Evolutionary conservation across 2,329 filamentous ascomycete species (phyloP).

Genomic region (Neonectria faginata): DNA sequence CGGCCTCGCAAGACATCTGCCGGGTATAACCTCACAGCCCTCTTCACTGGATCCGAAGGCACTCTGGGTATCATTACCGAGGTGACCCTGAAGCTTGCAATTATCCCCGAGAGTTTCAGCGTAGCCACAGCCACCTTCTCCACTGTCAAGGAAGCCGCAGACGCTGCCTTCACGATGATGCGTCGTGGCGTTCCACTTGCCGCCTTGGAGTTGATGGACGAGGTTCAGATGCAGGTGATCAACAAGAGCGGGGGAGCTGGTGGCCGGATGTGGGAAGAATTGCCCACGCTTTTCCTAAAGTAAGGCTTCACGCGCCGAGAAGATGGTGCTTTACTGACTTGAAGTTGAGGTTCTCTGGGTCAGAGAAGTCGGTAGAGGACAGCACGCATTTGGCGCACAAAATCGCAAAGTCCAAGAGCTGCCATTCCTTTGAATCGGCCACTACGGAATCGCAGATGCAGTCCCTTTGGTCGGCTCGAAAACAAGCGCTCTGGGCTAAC

Average conservation of each 20-base stretch:
- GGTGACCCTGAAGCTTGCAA: conserved; percentile 80
- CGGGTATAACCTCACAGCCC: conserved; percentile 83
- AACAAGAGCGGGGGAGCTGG: conserved; percentile 58
- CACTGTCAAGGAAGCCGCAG: conserved; percentile 70
- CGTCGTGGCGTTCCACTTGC: conserved; percentile 79
- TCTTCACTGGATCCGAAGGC: conserved; percentile 86
- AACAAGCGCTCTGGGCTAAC: conserved; percentile 79
- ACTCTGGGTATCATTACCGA: conserved; percentile 84
- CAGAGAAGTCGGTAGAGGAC: conserved; percentile 44
- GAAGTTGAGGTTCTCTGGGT: conserved; percentile 68
- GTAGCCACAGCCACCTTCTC: conserved; percentile 71
- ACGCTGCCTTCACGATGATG: conserved; percentile 79
- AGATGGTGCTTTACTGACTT: conserved; percentile 70
- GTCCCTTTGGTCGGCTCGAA: conserved; percentile 81
- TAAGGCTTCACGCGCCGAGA: not conserved
- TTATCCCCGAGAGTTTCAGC: conserved; percentile 74
- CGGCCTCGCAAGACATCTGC: conserved; percentile 82
- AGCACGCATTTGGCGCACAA: conserved; percentile 68
- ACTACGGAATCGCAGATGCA: conserved; percentile 71
- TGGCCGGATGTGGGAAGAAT: conserved; percentile 72
- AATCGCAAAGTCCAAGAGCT: conserved; percentile 62
- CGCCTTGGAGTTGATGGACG: conserved; percentile 83
- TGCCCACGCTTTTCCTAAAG: conserved; percentile 78
- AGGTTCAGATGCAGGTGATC: conserved; percentile 76
- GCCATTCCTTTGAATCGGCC: conserved; percentile 76